Percentiles rank a stretch among this genome's conserved stretches.
phyloP scores from a whole-genome alignment of 768 basidiomycete species.

The Hericium rajendrae region DNA sequence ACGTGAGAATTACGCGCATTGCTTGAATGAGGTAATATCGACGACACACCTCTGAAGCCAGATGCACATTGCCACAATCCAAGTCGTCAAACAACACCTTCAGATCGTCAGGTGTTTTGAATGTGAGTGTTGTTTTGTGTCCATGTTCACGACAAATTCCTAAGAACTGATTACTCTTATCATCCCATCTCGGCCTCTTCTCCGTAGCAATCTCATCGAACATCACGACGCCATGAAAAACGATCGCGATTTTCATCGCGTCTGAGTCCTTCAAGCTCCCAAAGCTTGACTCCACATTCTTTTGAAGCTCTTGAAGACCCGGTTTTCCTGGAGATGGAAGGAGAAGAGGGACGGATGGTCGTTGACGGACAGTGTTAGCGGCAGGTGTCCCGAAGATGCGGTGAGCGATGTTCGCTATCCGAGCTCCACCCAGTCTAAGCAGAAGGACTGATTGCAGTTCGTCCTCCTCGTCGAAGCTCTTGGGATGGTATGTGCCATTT shows the following conservation, averaged over 20 bases:
- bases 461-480: background rate
- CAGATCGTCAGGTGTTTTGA: background rate
- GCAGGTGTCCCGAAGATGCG: background rate
- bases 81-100: background rate
- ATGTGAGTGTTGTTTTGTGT: background rate
- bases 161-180: background rate
- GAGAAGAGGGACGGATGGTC: background rate
- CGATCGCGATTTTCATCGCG: rapidly evolving
- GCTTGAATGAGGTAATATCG: background rate
- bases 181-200: background rate
- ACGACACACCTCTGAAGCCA: background rate
- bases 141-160: background rate
- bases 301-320: background rate
- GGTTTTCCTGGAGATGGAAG: background rate
- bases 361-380: background rate
- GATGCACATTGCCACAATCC: background rate
- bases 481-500: background rate
- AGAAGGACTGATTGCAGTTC: background rate
- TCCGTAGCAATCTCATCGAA: background rate
- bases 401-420: background rate
- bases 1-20: background rate
- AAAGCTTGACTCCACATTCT: background rate
- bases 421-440: background rate
- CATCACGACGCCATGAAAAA: background rate
- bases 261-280: no score